Conservation (phyloP, 1,284 basidiomycete genomes). For the Cutaneotrichosporon spelunceum region DNA sequence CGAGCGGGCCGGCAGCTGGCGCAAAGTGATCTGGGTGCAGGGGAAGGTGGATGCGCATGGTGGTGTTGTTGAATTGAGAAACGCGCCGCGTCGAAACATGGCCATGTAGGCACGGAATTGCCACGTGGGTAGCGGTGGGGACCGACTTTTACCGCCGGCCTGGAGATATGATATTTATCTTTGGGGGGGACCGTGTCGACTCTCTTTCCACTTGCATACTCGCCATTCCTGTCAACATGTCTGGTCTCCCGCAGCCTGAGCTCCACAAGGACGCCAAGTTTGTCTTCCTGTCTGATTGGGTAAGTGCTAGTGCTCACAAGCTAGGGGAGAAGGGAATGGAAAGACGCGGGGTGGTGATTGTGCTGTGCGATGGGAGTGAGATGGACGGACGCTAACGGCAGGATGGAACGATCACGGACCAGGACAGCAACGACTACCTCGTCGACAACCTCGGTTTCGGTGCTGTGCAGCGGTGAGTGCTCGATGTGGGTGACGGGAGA, state of each 20-base stretch:
- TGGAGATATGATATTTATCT: neutral
- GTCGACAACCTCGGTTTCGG: constrained; percentile 58
- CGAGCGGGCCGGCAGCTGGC: constrained; percentile 32
- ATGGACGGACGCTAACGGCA: constrained; percentile 36
- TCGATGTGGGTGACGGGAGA: neutral
- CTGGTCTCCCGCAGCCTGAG: constrained; percentile 67
- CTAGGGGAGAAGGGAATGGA: too few relatives aligned
- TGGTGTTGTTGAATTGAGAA: neutral
- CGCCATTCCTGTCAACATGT: constrained; percentile 22
- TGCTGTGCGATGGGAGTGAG: neutral
- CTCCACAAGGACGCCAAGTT: constrained; percentile 76
- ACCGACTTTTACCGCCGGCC: neutral
- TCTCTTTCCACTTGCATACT: neutral
- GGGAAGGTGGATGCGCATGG: constrained; percentile 50
- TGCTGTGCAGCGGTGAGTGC: constrained; percentile 26
- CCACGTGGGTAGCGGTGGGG: neutral
- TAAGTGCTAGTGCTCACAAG: constrained; percentile 57
- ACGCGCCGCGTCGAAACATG: neutral
- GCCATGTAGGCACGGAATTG: neutral
- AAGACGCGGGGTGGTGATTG: neutral
- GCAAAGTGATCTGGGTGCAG: constrained; percentile 41
- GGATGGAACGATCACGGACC: constrained; percentile 89
- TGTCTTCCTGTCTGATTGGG: constrained; percentile 83
- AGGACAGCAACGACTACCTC: constrained; percentile 77
- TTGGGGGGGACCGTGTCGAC: neutral